Conservation (phyloP, 371 early-diverging fungal genomes). For the Coemansia sp. region DNA sequence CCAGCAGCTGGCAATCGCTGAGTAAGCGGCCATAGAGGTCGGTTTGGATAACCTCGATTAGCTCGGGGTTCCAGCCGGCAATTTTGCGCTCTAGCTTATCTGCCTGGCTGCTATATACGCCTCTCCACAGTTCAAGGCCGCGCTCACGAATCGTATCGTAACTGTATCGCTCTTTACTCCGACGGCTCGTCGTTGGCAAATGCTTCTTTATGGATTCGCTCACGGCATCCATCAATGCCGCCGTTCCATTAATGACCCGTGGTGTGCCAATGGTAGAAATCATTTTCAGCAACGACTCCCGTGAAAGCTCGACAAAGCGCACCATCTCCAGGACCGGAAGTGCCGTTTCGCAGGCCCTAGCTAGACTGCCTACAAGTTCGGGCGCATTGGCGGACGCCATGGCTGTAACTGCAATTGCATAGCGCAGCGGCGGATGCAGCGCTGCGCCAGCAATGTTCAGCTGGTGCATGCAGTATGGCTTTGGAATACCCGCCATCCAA, state of each 20-base stretch:
- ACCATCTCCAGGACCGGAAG: conserved; percentile 8
- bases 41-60: conserved; percentile 45
- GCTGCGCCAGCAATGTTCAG: conserved; percentile 9
- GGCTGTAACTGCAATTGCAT: conserved; percentile 32
- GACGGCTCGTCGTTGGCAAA: conserved; percentile 8
- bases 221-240: conserved; percentile 30
- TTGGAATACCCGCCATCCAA: too few relatives aligned
- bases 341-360: conserved; percentile 7
- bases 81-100: conserved; percentile 35
- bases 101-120: conserved; percentile 44
- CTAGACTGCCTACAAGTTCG: conserved; percentile 13
- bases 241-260: conserved; percentile 38
- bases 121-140: conserved; percentile 31
- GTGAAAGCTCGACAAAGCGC: conserved; percentile 23
- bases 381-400: conserved; percentile 49
- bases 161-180: conserved; percentile 20
- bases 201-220: not conserved
- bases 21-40: conserved; percentile 48
- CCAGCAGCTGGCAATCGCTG: conserved; percentile 32
- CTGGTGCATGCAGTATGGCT: not conserved
- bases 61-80: conserved; percentile 40
- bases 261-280: conserved; percentile 47
- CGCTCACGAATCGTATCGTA: conserved; percentile 28
- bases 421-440: conserved; percentile 15
- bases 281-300: conserved; percentile 47